Evolutionary conservation across 2,329 filamentous ascomycete species (phyloP).

Genomic region (Aspergillus oerlinghausenensis): DNA sequence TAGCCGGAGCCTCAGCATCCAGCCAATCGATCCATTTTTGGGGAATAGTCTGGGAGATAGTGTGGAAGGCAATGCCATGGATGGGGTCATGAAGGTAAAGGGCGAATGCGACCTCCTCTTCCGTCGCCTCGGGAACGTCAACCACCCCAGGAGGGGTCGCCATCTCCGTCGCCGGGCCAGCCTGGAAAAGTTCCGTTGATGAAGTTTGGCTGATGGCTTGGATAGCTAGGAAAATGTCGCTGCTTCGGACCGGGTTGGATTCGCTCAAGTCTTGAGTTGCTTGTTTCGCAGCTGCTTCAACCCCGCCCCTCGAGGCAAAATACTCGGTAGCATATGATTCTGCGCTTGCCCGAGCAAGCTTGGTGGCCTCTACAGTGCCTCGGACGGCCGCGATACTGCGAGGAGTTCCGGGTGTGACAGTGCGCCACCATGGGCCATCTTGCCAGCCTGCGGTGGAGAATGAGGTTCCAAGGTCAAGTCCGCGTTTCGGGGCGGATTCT

Average conservation of each 20-base stretch:
- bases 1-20: constrained; percentile 58
- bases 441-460: constrained; percentile 62
- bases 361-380: constrained; percentile 80
- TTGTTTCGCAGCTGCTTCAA: constrained; percentile 73
- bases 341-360: constrained; percentile 82
- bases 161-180: constrained; percentile 43
- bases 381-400: constrained; percentile 76
- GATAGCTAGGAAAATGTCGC: constrained; percentile 91
- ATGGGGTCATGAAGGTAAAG: constrained; percentile 80
- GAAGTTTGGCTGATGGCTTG: constrained; percentile 71
- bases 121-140: constrained; percentile 31
- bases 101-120: constrained; percentile 68
- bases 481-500: constrained; percentile 68
- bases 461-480: constrained; percentile 41
- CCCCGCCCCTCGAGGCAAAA: constrained; percentile 70
- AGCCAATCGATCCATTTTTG: constrained; percentile 87
- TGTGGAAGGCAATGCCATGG: constrained; percentile 81
- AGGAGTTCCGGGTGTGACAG: constrained; percentile 51
- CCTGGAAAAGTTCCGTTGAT: constrained; percentile 65
- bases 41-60: constrained; percentile 78
- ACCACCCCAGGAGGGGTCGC: constrained; percentile 28
- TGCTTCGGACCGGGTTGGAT: constrained; percentile 83
- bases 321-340: constrained; percentile 85
- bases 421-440: constrained; percentile 94
- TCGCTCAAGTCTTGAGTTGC: constrained; percentile 76